phyloP scores from a whole-genome alignment of 768 basidiomycete genomes.

The Piloderma croceum region DNA sequence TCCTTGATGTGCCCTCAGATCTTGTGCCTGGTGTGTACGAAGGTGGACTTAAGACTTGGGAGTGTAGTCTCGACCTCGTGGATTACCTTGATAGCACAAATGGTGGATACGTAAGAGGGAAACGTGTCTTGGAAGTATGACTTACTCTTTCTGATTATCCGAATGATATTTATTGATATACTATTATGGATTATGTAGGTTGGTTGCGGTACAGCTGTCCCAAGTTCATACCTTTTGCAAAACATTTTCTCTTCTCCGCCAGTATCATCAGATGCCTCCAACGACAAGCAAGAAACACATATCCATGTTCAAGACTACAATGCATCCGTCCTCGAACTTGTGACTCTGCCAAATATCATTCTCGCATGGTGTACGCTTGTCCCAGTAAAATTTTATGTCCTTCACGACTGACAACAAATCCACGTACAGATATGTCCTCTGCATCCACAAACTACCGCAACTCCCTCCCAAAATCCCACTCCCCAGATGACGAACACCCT shows the following conservation, averaged over 20 bases:
- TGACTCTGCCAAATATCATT: slow-evolving; percentile 74
- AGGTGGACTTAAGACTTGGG: slow-evolving; percentile 97
- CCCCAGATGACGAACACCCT: slow-evolving; percentile 24
- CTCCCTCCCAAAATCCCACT: slow-evolving; percentile 17
- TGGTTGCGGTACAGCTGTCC: slow-evolving; percentile 90
- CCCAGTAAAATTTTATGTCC: neutral
- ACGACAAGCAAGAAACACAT: slow-evolving; percentile 32
- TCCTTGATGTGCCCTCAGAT: slow-evolving; percentile 81
- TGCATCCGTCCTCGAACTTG: slow-evolving; percentile 66
- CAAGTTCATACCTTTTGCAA: slow-evolving; percentile 68
- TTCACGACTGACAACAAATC: too few relatives aligned
- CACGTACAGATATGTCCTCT: slow-evolving; percentile 52
- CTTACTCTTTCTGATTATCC: neutral
- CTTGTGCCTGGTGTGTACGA: slow-evolving; percentile 91
- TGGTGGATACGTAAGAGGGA: slow-evolving; percentile 34
- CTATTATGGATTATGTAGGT: slow-evolving; percentile 47
- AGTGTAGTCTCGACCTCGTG: slow-evolving; percentile 86
- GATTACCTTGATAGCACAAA: slow-evolving; percentile 46
- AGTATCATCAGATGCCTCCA: too few relatives aligned
- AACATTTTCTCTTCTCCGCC: slow-evolving; percentile 43
- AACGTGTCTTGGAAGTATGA: slow-evolving; percentile 67
- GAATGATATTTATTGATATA: slow-evolving; percentile 1
- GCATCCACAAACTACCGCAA: slow-evolving; percentile 46
- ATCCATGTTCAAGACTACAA: slow-evolving; percentile 94
- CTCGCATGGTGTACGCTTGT: slow-evolving; percentile 65